phyloP scores from a whole-genome alignment of 768 basidiomycete genomes.

The Boletus tylopilopsis region DNA sequence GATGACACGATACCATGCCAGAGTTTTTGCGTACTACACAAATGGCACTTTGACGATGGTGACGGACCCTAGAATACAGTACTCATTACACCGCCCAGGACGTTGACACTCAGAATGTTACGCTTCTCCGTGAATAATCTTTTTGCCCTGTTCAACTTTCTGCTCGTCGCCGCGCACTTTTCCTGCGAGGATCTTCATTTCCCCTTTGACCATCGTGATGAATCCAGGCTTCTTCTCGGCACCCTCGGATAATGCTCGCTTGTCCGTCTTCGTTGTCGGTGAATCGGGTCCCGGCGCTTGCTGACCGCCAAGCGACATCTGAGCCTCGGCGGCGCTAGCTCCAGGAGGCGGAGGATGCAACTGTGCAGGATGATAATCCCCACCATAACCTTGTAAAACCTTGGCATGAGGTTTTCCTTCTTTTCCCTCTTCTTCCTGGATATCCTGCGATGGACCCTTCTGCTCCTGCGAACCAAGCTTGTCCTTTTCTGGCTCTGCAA shows the following conservation, averaged over 20 bases:
- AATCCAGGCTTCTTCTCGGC: conserved; percentile 25
- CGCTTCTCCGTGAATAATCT: conserved; percentile 22
- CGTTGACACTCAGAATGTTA: conserved; percentile 8
- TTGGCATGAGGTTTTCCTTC: background rate
- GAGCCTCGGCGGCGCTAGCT: conserved; percentile 14
- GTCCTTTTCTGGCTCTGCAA: background rate
- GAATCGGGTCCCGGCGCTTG: background rate
- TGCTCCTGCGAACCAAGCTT: background rate
- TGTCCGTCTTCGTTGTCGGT: background rate
- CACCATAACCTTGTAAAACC: conserved; percentile 7
- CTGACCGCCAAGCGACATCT: background rate
- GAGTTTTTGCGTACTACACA: conserved; percentile 11
- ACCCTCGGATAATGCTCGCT: background rate
- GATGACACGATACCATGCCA: background rate
- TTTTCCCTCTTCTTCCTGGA: background rate
- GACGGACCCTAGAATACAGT: conserved; percentile 2
- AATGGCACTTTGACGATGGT: background rate
- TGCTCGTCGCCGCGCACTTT: conserved; percentile 27
- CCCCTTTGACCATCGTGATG: conserved; percentile 30
- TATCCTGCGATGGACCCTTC: background rate
- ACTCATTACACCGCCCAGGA: background rate
- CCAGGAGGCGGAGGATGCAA: conserved; percentile 27
- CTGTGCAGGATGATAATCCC: conserved; percentile 27
- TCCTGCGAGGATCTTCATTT: conserved; percentile 32
- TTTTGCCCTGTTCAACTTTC: conserved; percentile 28